phyloP scores from a whole-genome alignment of 2,329 filamentous ascomycete genomes.

The Alternaria sp. region DNA sequence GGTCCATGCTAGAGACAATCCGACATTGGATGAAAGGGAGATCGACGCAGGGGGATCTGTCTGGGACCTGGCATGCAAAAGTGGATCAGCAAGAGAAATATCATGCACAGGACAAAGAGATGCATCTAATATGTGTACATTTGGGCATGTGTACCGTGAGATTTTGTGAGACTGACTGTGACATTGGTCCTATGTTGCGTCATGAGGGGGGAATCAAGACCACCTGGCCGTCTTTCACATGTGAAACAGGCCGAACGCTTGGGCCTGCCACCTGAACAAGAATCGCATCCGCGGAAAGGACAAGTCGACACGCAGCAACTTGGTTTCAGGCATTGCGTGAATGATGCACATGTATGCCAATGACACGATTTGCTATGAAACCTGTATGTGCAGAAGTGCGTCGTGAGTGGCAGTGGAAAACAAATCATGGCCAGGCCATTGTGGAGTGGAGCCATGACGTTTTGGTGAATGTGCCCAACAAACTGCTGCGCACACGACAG shows the following conservation, averaged over 20 bases:
- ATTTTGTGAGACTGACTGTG: conserved; percentile 1
- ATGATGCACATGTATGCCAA: conserved; percentile 13
- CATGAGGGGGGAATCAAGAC: conserved; percentile 16
- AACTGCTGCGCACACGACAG: conserved; percentile 31
- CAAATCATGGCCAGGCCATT: conserved; percentile 16
- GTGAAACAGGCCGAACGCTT: conserved; percentile 18
- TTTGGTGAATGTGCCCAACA: conserved; percentile 19
- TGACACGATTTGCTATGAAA: conserved; percentile 24
- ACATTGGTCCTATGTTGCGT: conserved; percentile 15
- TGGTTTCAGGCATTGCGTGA: background rate
- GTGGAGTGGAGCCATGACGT: conserved; percentile 20
- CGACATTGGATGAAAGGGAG: conserved; percentile 4
- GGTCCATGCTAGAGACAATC: background rate
- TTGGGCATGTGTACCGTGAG: background rate
- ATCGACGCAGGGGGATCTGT: conserved; percentile 3
- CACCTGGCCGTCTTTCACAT: conserved; percentile 22
- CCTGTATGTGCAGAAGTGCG: conserved; percentile 18
- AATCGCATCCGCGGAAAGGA: background rate
- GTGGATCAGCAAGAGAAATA: background rate
- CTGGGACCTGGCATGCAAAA: conserved; percentile 4
- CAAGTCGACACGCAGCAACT: conserved; percentile 9
- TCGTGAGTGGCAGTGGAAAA: conserved; percentile 16
- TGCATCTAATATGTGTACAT: background rate
- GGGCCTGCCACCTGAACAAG: conserved; percentile 8
- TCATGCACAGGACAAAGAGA: background rate